A percentile compares a stretch with the other conserved stretches of the same genome.
These are phyloP conservation scores for Pisolithus orientalis DNA, from an alignment of 768 basidiomycete species.

Conservation along the genomic window DNA sequence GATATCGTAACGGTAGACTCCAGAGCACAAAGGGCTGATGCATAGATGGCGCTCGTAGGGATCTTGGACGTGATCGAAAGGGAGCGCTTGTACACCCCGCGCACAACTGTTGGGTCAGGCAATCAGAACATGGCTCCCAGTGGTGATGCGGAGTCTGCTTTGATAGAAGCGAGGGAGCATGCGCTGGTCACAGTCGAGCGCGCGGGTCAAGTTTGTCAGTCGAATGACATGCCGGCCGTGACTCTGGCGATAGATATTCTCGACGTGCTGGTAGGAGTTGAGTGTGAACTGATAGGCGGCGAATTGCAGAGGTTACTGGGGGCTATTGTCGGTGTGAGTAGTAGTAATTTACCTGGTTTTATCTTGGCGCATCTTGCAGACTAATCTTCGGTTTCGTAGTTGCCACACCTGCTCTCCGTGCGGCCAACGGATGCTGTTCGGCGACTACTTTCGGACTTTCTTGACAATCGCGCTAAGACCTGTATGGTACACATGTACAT, in stretches of 20 bases:
- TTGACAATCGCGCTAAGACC: slow-evolving; percentile 67
- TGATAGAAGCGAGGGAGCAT: slow-evolving; percentile 26
- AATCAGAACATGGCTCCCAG: background rate
- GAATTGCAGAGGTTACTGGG: slow-evolving; percentile 44
- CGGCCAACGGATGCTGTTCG: slow-evolving; percentile 5
- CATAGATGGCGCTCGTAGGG: slow-evolving; percentile 41
- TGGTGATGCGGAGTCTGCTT: slow-evolving; percentile 4
- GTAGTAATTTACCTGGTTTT: background rate
- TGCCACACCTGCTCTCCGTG: slow-evolving; percentile 1
- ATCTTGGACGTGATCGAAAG: slow-evolving; percentile 46
- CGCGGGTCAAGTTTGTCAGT: slow-evolving; percentile 11
- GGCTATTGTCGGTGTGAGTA: slow-evolving; percentile 42
- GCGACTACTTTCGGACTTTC: slow-evolving; percentile 45
- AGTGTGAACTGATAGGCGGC: slow-evolving; percentile 54
- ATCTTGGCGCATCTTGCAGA: background rate
- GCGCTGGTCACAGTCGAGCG: slow-evolving; percentile 32
- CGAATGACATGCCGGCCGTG: slow-evolving; percentile 10
- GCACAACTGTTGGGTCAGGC: slow-evolving; percentile 1
- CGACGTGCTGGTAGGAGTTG: slow-evolving; percentile 47
- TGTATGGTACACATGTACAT: slow-evolving; percentile 53
- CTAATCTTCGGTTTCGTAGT: slow-evolving; percentile 13
- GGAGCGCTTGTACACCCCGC: slow-evolving; percentile 39
- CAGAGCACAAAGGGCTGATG: slow-evolving; percentile 3
- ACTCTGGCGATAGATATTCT: slow-evolving; percentile 39
- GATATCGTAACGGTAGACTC: slow-evolving; percentile 1